Evolutionary conservation across 2,329 filamentous ascomycete species (phyloP), one percentile per base, ranked within the genome.

Genomic region (Penicillium concentricum): DNA sequence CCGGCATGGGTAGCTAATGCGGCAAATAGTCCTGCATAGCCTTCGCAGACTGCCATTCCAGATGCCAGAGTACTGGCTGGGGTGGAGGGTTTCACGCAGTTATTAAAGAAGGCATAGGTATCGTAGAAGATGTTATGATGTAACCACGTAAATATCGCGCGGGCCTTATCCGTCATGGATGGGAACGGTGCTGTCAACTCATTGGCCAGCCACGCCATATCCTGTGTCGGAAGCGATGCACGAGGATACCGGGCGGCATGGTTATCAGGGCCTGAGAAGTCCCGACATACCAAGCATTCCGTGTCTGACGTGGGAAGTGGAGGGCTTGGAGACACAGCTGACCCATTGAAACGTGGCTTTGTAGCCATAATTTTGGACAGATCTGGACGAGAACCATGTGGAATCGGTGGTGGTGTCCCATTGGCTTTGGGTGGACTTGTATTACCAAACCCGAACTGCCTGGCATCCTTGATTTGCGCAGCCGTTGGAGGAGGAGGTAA

Each of bases 111-210:
- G 24, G 87, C 83, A 26, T 84, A 81, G 0, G 86, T 85, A 70
- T 97, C 91, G 72, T 97, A 99, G 45, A 82, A 82, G 56, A 99
- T 87, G 67, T 97, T 97, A 74, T 97, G 87, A 74, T 97, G 93
- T 39, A 92, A 86, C 94, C 94, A 99, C 1, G 90, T 91, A 71
- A 97, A 97, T 58, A 99, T 90, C 2, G 87, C 91, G 28, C 94
- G 84, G 2, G 94, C 93, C 77, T 97, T 97, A 74, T 97, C 93
- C 0, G 93, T 96, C 1, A 80, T 77, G 0, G 91, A 96, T 0
- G 85, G 76, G 69, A 97, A 97, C 0, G 89, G 88, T 4, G 82
- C 80, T 56, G 91, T 96, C 20, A 97, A 83, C 50, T 89, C 84
- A 50, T 84, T 82, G 0, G 92, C 92, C 24, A 99, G 81, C 77